Base-by-base conservation (phyloP, 2,329 filamentous ascomycete species). In the Microdochium paspali region DNA sequence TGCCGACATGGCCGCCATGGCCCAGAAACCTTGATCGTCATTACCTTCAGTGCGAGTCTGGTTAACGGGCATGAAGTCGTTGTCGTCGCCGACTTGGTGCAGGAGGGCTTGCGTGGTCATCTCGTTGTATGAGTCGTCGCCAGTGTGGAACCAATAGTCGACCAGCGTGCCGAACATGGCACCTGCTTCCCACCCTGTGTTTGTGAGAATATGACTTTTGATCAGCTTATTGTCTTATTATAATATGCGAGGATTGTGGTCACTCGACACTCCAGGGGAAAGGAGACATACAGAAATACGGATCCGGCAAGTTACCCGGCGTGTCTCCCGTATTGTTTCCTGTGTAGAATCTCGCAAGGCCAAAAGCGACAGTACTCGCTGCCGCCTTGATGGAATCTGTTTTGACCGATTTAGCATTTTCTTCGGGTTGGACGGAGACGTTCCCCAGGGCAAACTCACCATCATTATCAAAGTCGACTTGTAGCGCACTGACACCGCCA, bases 11-110 rank as follows among this genome's bases (percentile, higher is more conserved):
- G 84, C 85, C 1, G 87, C 80, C 71, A 93, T 76, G n/a, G 79
- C 86, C 88, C 88, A 94, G 66, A 93, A 91, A 5, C 85, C 83
- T 63, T 88, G 85, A 56, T 88, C 85, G 53, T 89, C 85, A 64
- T 87, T 88, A 53, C 84, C 84, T 51, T 76, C 64, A 2, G 73
- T 74, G 44, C 69, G 64, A 6, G 79, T 81, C 62, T 83, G 80
- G 62, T 84, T 84, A n/a, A 62, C 58, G 3, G 84, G 84, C 80
- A 85, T 83, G 60, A 74, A 85, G 59, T 85, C 77, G 12, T 62
- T 58, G 51, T 79, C 72, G n/a, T 72, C 65, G 32, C 80, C 78
- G 28, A 69, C 72, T 60, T 86, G 83, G 56, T 81, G 78, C 7
- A 79, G 56, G 56, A 87, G 58, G 2, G 75, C 82, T 57, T 84